Evolutionary conservation across 2,329 filamentous ascomycete species (phyloP).

Genomic region (Phyllosticta citriasiana): DNA sequence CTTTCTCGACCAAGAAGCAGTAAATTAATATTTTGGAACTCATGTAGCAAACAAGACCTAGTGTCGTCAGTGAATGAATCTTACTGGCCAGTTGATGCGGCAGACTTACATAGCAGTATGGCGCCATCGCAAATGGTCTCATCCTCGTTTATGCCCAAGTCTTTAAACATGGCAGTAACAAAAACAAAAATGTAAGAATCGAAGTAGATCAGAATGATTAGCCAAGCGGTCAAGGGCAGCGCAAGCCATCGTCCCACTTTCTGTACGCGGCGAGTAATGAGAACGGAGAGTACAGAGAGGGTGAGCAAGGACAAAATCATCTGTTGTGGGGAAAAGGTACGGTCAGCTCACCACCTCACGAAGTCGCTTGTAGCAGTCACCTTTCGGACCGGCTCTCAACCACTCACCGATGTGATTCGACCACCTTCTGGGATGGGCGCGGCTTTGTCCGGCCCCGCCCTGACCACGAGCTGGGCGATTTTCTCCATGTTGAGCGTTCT

Average conservation of each 20-base stretch:
- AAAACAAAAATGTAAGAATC: conserved; percentile 54
- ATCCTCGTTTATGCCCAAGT: conserved; percentile 46
- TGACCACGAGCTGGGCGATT: background rate
- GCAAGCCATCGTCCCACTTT: conserved; percentile 16
- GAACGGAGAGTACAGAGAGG: conserved; percentile 6
- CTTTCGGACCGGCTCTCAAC: background rate
- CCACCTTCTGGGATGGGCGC: conserved; percentile 18
- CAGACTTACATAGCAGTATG: conserved; percentile 43
- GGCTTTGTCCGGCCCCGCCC: background rate
- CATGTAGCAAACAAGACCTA: conserved; percentile 10
- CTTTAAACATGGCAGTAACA: conserved; percentile 46
- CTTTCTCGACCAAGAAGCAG: conserved; percentile 8
- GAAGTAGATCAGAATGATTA: conserved; percentile 49
- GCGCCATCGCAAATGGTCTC: conserved; percentile 45
- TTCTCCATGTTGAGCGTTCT: background rate
- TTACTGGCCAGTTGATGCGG: background rate
- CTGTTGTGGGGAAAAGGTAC: background rate
- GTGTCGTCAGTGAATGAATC: background rate
- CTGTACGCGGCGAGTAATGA: conserved; percentile 18
- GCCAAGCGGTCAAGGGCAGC: conserved; percentile 17
- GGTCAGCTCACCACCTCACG: background rate
- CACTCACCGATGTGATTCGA: conserved; percentile 15
- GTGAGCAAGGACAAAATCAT: conserved; percentile 5
- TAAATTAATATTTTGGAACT: conserved; percentile 7
- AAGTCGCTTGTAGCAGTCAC: background rate